phyloP scores from a whole-genome alignment of 768 basidiomycete genomes.

The Boletellus emodensis region DNA sequence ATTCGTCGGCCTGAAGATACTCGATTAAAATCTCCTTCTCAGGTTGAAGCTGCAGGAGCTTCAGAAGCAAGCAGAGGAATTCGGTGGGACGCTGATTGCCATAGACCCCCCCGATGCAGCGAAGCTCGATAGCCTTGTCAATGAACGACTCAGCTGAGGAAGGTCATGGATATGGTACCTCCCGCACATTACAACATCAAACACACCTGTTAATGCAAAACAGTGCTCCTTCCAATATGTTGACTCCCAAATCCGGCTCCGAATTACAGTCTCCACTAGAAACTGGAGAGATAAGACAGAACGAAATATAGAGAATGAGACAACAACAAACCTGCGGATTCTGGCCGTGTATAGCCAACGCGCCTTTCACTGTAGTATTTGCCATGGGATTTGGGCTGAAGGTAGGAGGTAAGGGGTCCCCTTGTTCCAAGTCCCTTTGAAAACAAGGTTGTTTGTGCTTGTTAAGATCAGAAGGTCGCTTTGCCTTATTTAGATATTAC shows the following conservation, averaged over 20 bases:
- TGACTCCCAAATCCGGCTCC: slow-evolving; percentile 94
- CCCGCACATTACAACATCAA: not conserved
- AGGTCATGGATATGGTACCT: slow-evolving; percentile 1
- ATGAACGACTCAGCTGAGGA: slow-evolving; percentile 82
- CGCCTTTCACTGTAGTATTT: slow-evolving; percentile 87
- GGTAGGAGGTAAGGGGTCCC: not conserved
- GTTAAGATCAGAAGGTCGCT: slow-evolving; percentile 17
- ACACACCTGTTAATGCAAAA: slow-evolving; percentile 88
- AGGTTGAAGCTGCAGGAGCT: slow-evolving; percentile 94
- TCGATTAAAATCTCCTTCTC: slow-evolving; percentile 96
- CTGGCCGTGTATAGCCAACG: slow-evolving; percentile 89
- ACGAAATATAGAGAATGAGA: not conserved
- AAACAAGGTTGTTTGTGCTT: slow-evolving; percentile 17
- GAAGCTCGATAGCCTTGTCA: slow-evolving; percentile 84
- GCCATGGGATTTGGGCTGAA: slow-evolving; percentile 53
- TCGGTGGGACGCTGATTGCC: slow-evolving; percentile 93
- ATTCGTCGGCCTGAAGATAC: slow-evolving; percentile 94
- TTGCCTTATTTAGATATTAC: slow-evolving; percentile 38
- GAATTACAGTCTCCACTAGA: slow-evolving; percentile 93
- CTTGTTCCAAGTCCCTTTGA: not conserved
- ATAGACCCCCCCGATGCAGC: slow-evolving; percentile 88
- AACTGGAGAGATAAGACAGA: slow-evolving; percentile 47
- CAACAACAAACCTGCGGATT: slow-evolving; percentile 80
- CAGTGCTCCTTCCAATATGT: slow-evolving; percentile 98
- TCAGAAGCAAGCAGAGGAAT: slow-evolving; percentile 88